Base-by-base conservation (phyloP, 257 asterid genomes). In the Paraleonurus japonicus region DNA sequence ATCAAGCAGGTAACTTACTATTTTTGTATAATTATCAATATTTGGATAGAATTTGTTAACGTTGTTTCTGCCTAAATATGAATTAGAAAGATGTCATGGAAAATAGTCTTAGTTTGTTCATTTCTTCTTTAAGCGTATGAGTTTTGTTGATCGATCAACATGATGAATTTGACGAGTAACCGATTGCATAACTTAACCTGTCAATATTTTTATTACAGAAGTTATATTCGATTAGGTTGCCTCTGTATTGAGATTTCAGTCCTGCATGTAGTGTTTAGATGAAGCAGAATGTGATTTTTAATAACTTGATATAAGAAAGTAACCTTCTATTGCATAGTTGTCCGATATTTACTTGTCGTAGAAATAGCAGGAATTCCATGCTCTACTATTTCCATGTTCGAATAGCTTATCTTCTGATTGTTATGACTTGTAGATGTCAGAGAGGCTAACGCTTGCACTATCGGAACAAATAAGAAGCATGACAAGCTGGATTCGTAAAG, bases 371-470 rank as follows among this genome's bases (percentile, higher is more conserved):
- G 60, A 47, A 13, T 33, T 65, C 48, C 9, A 20, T 53, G 23
- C 35, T 64, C 7, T 24, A 59, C 35, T 3, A 13, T 11, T 71
- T 35, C 54, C 54, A 30, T 33, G 19, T 74, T 64, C 27, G 35
- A 70, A 75, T 59, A 62, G 51, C 67, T 33, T 33, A 22, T 55
- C 12, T 82, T 78, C 79, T 80, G 54, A 77, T 81, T 69, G 35
- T 71, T 73, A 50, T 47, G 69, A 60, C 28, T 63, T 65, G 43
- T 73, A 92, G 98, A 80, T 85, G 75, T 64, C 94, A 74, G 92
- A 85, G 76, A 76, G 72, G 83, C 75, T 84, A 37, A 84, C 66
- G 33, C 83, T 78, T 64, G 85, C 85, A 50, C 71, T 88, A 78
- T 65, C 83, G 58, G 82, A 78, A 72, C 90, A 81, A 37, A 74